Evolutionary conservation across 306 rosid species (phyloP), one percentile per base, ranked within the genome.

Genomic region (Prosopis cineraria): DNA sequence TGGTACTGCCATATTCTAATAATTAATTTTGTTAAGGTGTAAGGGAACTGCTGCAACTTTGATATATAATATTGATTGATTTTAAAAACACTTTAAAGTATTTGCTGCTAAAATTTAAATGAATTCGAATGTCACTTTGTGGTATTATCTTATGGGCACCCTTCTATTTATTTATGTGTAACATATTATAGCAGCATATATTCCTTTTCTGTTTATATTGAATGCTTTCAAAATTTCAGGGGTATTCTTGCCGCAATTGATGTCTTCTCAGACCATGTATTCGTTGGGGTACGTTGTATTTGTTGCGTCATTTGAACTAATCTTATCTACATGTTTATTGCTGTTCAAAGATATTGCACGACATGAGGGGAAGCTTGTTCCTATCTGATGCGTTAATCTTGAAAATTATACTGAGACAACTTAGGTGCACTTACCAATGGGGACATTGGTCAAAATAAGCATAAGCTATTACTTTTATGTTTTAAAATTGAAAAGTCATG

Each of bases 171-270:
- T 25, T 25, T 10, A 7, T 56, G 30, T 37, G 43, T 19, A 22
- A 20, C 27, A 4, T 64, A 30, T 66, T 58, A 67, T 39, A 33
- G 45, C 17, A 56, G 52, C 10, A 6, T 8, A 11, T 72, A 37
- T 53, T 30, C 14, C 25, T 70, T 58, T 63, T 58, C 47, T 34
- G 67, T 48, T 48, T 37, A 77, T 53, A 19, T 64, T 78, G 43
- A 69, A 50, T 66, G 70, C 44, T 53, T 68, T 84, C 55, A 70
- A 53, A 50, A 78, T 75, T 82, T 78, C 95, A 95, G 98, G 88
- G 98, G 98, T 52, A 92, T 95, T 81, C 94, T 95, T 74, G 89
- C 98, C 12, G 98, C 98, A 80, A 76, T 92, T 74, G 98, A 90
- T 80, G 90, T 91, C 81, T 91, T 95, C 82, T 86, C 95, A 82